Base-by-base conservation (phyloP, 2,329 filamentous ascomycete genomes). In the Pochonia chlamydosporia region DNA sequence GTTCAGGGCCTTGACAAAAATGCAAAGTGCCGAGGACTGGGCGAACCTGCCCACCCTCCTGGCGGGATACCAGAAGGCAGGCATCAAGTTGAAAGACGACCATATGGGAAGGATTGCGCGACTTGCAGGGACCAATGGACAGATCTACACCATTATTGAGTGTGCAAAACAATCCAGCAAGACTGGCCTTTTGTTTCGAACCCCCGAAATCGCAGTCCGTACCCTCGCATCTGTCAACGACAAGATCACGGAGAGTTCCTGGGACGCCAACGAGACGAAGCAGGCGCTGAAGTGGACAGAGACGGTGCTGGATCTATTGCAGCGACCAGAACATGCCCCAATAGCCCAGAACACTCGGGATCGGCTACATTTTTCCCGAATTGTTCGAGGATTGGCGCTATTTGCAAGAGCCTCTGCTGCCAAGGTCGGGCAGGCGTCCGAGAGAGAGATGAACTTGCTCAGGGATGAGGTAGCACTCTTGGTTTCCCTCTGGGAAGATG, bases 11-110 rank as follows among this genome's bases (percentile, higher is more conserved):
- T 50, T 81, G 46, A 16, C 51, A 1, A 56, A 60, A n/a, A 81
- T 81, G 72, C 51, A 68, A 40, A 73, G 69, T 5, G 58, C 57
- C 33, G 66, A 66, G 13, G 78, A 82, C 64, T 80, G 73, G 65
- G 60, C 60, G 23, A 80, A 81, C 66, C 62, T 82, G 24, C 65
- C 61, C 18, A 71, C 70, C 1, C 63, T 82, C 37, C 68, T 81
- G 35, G 70, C 76, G 47, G 78, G 78, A 41, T 67, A 73, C 56
- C 59, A 64, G 49, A 67, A 71, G 49, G 68, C 71, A 28, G 59
- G 64, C 25, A 67, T 70, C 51, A 63, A 59, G 48, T 58, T 78
- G 21, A 51, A 54, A 20, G 43, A 49, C 3, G 21, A 46, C 10
- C 60, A 73, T 54, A 66, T 63, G 52, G 58, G 57, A 44, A 68